Conservation (phyloP, 2,329 filamentous ascomycete species). For the Fusarium avenaceum region DNA sequence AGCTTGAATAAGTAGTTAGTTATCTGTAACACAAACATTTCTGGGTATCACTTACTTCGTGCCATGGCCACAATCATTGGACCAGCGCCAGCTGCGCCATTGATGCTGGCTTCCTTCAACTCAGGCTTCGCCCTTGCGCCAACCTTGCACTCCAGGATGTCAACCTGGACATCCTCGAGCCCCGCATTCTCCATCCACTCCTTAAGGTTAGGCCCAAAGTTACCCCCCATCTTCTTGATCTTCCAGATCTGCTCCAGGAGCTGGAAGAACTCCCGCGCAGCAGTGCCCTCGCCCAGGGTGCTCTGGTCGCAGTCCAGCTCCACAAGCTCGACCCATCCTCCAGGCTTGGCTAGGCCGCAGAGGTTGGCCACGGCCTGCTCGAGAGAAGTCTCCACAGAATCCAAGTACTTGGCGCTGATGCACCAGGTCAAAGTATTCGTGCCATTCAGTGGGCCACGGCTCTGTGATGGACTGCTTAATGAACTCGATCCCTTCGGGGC, state of each 20-base stretch:
- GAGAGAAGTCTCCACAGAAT: slow-evolving; percentile 11
- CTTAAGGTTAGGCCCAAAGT: slow-evolving; percentile 5
- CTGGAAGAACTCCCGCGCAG: slow-evolving; percentile 9
- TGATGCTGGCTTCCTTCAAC: slow-evolving; percentile 11
- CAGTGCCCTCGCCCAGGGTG: slow-evolving; percentile 1
- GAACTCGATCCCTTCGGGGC: background rate
- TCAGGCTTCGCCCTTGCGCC: slow-evolving; percentile 6
- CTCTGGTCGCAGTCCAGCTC: slow-evolving; percentile 14
- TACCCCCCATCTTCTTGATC: slow-evolving; percentile 17
- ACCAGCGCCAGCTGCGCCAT: slow-evolving; percentile 6
- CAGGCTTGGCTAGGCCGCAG: slow-evolving; percentile 8
- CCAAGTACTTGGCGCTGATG: slow-evolving; percentile 16
- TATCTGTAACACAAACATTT: background rate
- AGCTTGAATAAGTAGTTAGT: background rate
- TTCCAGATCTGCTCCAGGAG: slow-evolving; percentile 16
- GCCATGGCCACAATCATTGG: slow-evolving; percentile 18
- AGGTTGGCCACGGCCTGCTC: slow-evolving; percentile 11
- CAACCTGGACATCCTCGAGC: slow-evolving; percentile 4
- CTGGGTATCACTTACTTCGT: background rate
- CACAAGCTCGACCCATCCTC: slow-evolving; percentile 10
- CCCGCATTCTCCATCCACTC: slow-evolving; percentile 17
- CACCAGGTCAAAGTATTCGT: slow-evolving; percentile 7
- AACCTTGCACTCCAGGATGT: slow-evolving; percentile 11
- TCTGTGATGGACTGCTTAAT: slow-evolving; percentile 5
- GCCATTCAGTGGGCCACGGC: slow-evolving; percentile 10